Evolutionary conservation across 2,329 filamentous ascomycete species (phyloP), one percentile per base, ranked within the genome.

Genomic region (Aspergillus fructus): DNA sequence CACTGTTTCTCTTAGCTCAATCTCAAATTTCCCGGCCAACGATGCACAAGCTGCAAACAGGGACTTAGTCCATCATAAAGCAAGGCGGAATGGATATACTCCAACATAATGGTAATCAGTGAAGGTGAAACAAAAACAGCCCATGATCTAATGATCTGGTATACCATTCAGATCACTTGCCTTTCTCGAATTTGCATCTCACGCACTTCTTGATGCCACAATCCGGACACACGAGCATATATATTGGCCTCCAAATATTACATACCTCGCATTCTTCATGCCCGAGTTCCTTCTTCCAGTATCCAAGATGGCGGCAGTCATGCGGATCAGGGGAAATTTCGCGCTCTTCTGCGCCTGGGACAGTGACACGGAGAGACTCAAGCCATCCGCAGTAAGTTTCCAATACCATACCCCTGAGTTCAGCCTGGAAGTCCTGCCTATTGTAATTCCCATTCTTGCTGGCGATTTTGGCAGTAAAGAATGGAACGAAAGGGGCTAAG

Each of bases 121-220:
- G n/a, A 45, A 21, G 27, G 23, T 13, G 13, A n/a, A 45, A 5
- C n/a, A 9, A 30, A 27, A 45, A 8, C 23, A 13, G 27, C 42
- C n/a, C 9, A 8, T 6, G 17, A 15, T 5, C 23, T 45, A 45
- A 45, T 33, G 17, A 13, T 46, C 15, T 30, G 13, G 19, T 30
- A 33, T 46, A 46, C 43, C 24, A 30, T n/a, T 24, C 23, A 30
- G n/a, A 33, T 24, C 11, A 41, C 13, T 41, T 9, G 23, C 7
- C 24, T 21, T 19, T 27, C 8, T 45, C 46, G 33, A 70, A 73
- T 55, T 68, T 73, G 54, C 71, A 74, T n/a, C 61, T 55, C 21
- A 71, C 63, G 46, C 71, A 74, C 4, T 62, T 65, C 49, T 61
- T 66, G 2, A 62, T 43, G 3, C 68, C 68, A 50, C 72, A 74